Percentiles rank a stretch among this genome's conserved stretches.
Evolutionary conservation across 768 basidiomycete species (phyloP).

Genomic region (Boletus sp.): DNA sequence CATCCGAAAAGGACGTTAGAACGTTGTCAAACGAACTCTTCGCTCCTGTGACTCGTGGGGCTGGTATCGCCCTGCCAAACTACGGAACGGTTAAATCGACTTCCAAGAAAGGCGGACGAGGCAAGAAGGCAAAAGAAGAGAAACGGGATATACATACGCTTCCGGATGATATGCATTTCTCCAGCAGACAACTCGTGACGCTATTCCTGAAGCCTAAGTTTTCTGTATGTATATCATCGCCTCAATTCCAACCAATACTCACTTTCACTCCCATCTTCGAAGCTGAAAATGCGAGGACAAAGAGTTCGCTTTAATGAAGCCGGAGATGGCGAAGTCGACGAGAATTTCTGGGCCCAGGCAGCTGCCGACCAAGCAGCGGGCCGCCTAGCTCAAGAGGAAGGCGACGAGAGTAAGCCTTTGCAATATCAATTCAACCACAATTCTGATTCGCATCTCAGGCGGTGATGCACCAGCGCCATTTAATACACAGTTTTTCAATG

Average conservation of each 20-base stretch:
- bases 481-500: constrained; percentile 96
- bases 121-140: constrained; percentile 51
- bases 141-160: constrained; percentile 75
- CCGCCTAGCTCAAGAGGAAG: constrained; percentile 49
- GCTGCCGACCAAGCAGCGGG: constrained; percentile 79
- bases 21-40: constrained; percentile 71
- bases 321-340: constrained; percentile 88
- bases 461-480: constrained; percentile 69
- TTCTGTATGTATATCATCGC: constrained; percentile 53
- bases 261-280: constrained; percentile 4
- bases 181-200: constrained; percentile 83
- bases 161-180: constrained; percentile 98
- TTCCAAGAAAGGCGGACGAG: constrained; percentile 38
- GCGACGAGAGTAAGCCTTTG: constrained; percentile 57
- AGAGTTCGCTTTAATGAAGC: constrained; percentile 52
- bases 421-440: neutral
- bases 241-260: constrained; percentile 1
- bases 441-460: constrained; percentile 23
- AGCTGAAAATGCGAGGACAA: constrained; percentile 90
- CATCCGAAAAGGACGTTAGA: constrained; percentile 58
- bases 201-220: constrained; percentile 97
- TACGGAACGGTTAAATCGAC: constrained; percentile 35
- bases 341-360: constrained; percentile 96
- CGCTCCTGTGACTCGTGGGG: constrained; percentile 68
- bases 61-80: constrained; percentile 65